Conservation (phyloP, 2,329 filamentous ascomycete species). For the Cercospora sesami region DNA sequence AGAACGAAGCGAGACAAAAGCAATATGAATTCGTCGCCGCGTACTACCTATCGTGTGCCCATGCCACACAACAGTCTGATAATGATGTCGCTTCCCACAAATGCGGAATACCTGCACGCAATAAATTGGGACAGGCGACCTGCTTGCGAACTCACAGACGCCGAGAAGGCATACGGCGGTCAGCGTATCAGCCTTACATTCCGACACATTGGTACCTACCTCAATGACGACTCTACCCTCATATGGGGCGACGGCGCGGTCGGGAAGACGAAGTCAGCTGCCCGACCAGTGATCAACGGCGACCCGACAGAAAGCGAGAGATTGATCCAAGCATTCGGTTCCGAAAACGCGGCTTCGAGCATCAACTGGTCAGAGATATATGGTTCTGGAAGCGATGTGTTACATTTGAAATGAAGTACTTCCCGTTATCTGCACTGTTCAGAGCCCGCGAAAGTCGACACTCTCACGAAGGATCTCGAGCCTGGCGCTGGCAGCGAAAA, state of each 20-base stretch:
- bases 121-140: conserved; percentile 84
- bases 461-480: not conserved
- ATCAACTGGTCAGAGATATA: conserved; percentile 78
- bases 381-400: conserved; percentile 78
- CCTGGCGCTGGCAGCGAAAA: not conserved
- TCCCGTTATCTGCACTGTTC: not conserved
- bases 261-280: conserved; percentile 62
- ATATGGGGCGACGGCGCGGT: conserved; percentile 95
- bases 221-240: conserved; percentile 60
- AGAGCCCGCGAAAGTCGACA: not conserved
- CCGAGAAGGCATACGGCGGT: conserved; percentile 71
- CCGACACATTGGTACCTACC: conserved; percentile 80
- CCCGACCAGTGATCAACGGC: conserved; percentile 67
- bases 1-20: conserved; percentile 68
- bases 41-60: conserved; percentile 65
- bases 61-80: conserved; percentile 90
- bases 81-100: conserved; percentile 76
- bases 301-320: conserved; percentile 63
- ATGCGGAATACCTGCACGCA: conserved; percentile 85
- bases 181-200: conserved; percentile 91
- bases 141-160: conserved; percentile 62
- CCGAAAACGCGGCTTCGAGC: conserved; percentile 71
- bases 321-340: conserved; percentile 77
- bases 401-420: conserved; percentile 54
- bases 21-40: not conserved